Conservation (phyloP, 495 filamentous ascomycete genomes). For the Aspergillus baeticus region DNA sequence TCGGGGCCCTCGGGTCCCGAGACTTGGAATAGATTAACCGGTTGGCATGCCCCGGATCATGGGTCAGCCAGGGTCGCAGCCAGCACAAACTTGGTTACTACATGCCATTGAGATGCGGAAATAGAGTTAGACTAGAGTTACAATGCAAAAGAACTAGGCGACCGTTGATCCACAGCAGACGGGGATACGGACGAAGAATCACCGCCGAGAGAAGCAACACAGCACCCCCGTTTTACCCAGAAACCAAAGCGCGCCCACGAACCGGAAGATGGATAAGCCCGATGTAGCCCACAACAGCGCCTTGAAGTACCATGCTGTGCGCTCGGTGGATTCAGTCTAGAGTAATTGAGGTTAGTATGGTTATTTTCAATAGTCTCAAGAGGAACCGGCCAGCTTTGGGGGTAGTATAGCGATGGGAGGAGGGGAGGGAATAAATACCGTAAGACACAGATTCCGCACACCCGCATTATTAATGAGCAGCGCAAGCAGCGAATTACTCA, state of each 20-base stretch:
- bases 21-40: no score
- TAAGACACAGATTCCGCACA: slow-evolving; percentile 74
- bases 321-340: slow-evolving; percentile 52
- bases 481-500: slow-evolving; percentile 80
- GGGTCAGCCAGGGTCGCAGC: no score
- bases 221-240: slow-evolving; percentile 83
- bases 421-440: slow-evolving; percentile 53
- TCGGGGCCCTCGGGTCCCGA: no score
- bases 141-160: no score
- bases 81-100: no score
- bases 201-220: slow-evolving; percentile 85
- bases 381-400: neutral
- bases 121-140: no score
- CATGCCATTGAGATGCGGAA: no score
- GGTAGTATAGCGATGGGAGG: neutral
- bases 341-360: no score
- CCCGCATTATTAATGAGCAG: slow-evolving; percentile 83
- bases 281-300: slow-evolving; percentile 88
- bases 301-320: slow-evolving; percentile 87
- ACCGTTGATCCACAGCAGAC: neutral
- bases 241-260: slow-evolving; percentile 88
- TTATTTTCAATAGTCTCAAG: neutral
- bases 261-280: slow-evolving; percentile 75
- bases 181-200: neutral
- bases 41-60: no score